A percentile compares a stretch with the other conserved stretches of the same genome.
Evolutionary conservation across 2,329 filamentous ascomycete species (phyloP).

Genomic region (Pseudogymnoascus sp.): DNA sequence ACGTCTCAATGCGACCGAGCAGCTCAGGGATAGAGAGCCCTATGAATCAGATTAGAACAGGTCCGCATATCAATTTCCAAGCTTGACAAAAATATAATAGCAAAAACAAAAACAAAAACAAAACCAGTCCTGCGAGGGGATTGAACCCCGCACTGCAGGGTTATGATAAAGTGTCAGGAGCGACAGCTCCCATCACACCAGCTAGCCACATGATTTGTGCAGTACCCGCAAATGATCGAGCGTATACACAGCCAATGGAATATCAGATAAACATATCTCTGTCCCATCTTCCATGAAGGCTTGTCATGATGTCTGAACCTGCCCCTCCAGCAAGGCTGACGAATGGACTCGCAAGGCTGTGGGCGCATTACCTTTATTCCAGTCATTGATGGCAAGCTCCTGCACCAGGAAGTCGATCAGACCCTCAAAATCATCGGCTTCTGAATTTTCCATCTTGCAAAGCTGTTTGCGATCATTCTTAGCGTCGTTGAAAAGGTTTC

Average conservation of each 20-base stretch:
- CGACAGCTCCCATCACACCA: constrained; percentile 2
- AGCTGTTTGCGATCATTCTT: constrained; percentile 8
- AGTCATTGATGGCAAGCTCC: constrained; percentile 9
- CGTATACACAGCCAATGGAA: not conserved
- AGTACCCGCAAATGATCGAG: not conserved
- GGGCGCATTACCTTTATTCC: constrained; percentile 9
- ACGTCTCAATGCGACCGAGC: constrained; percentile 4
- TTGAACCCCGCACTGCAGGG: constrained; percentile 7
- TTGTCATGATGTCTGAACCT: not conserved
- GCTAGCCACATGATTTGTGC: not conserved
- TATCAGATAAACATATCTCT: not conserved
- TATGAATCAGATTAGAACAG: constrained; percentile 1
- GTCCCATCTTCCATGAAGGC: not conserved
- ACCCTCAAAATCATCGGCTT: constrained; percentile 1
- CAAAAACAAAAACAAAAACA: not conserved
- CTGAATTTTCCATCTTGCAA: constrained; percentile 7
- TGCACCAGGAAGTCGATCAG: constrained; percentile 6
- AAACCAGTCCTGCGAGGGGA: constrained; percentile 1
- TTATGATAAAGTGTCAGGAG: constrained; percentile 1
- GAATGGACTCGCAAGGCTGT: constrained; percentile 4
- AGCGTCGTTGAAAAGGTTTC: not conserved
- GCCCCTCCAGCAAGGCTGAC: constrained; percentile 7
- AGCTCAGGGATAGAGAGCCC: constrained; percentile 5
- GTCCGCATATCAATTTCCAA: not conserved
- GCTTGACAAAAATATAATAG: not conserved